Base-by-base conservation (phyloP, 257 asterid species). In the Primulina eburnea region DNA sequence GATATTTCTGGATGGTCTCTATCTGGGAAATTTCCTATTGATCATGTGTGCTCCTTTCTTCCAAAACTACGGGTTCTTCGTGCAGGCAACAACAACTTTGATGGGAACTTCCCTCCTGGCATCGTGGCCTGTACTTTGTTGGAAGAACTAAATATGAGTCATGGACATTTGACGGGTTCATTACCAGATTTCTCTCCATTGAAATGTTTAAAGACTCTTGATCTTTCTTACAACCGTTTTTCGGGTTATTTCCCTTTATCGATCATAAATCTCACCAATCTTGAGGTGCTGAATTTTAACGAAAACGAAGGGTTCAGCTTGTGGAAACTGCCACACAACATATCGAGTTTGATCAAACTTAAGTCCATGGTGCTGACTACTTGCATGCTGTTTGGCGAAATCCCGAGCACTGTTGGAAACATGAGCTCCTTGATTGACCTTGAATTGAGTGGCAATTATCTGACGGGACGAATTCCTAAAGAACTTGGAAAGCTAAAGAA, bases 381-480 rank as follows among this genome's bases (percentile, higher is more conserved):
- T 1, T 87, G 99, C 78, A 87, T 71, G 75, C 17, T 93, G 63
- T 60, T 56, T 8, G 99, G 99, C 1, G 47, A 33, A 33, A 86
- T 93, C 65, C 96, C 87, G 1, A 60, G 74, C 0, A 61, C 78
- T 1, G 21, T 90, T 0, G 95, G 95, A 14, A 86, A 87, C 70
- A 86, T 93, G 91, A 86, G 91, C 2, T 82, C 97, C 3, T 84
- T 93, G 10, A 24, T 82, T 26, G 96, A 89, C 80, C 95, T 93
- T 37, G 97, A 93, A 76, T 63, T 93, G 60, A 77, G 91, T 26
- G 97, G 95, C 0, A 93, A 93, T 64, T 75, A 66, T 47, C 69
- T 93, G 20, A 60, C 17, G 0, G 99, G 99, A 2, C 71, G 47
- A 26, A 50, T 93, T n/a, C 99, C 97, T 0, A 71, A n/a, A 0